Evolutionary conservation across 768 basidiomycete species (phyloP), one percentile per base, ranked within the genome.

Genomic region (Coprinopsis cinerea): DNA sequence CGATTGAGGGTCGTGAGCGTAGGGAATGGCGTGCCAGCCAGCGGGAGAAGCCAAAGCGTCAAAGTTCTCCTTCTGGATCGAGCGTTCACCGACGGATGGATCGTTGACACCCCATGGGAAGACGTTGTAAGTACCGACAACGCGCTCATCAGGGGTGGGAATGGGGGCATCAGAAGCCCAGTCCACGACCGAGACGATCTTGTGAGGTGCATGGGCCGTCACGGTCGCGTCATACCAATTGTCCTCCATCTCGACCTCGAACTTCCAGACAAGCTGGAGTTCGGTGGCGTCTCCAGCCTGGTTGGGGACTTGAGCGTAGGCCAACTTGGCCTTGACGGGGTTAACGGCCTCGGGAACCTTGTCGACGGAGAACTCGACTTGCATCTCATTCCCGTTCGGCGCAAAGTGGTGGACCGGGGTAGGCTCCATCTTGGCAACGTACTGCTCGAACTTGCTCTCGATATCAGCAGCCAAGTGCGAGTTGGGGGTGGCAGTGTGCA

Each of bases 221-320:
- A 99, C 84, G 18, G 89, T 77, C 2, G 92, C 80, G 65, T 97
- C 92, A 58, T 98, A 98, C 91, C 91, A 95, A 67, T 93, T 97
- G 68, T 96, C 84, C 61, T 83, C 62, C 87, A 95, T 91, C 75
- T 92, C 88, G 39, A 95, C 86, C 62, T 93, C 91, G 59, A 93
- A 87, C 82, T 83, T 86, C 89, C 88, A 97, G 3, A 91, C 91
- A 53, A 91, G 79, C 60, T 78, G 74, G 32, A 95, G 75, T 24
- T 77, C 73, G 9, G 78, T 75, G 26, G 67, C 67, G 18, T 76
- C 79, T n/a, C 74, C 76, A 22, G 77, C 66, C 32, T 79, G 74
- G 40, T 72, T 74, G 13, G 91, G 89, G 9, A 92, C 82, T 61
- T 94, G 90, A 17, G 89, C 72, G 63, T 92, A 94, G 0, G 84